Base-by-base conservation (phyloP, 768 basidiomycete species). In the Glaciozyma martinii region DNA sequence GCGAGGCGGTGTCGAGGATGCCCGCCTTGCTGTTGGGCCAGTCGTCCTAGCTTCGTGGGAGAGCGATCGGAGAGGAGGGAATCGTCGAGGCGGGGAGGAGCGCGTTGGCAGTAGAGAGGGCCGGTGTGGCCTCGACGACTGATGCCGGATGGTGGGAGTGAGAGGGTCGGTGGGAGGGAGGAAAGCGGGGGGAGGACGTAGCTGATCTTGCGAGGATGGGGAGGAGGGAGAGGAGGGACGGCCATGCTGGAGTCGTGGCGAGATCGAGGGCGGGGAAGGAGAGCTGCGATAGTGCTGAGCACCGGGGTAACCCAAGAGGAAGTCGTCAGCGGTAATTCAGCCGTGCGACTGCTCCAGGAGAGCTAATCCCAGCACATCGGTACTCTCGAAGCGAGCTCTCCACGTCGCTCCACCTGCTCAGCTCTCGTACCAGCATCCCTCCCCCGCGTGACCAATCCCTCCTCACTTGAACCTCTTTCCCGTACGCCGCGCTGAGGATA, bases 1-100 rank as follows among this genome's bases (percentile, higher is more conserved):
- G 70, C 62, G 40, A 74, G 68, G 1, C 67, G 64, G 25, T 74
- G 68, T 1, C 68, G 58, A 15, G 68, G 68, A 25, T 69, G 68
- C 3, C 55, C 54, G 21, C 58, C 61, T 29, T 54, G 27, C 16
- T 57, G 58, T 21, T 62, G 56, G 0, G 49, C 47, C 32, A 55
- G 62, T 67, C 60, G 59, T 52, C 61, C 3, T 44, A 27, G 7
- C 3, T 58, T 60, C 25, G 57, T 50, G 3, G 21, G 4, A 2
- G 40, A 21, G 25, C 57, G 46, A 15, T 42, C n/a, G 54, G 32
- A 27, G 54, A 37, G 68, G 54, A 44, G 47, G 3, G 59, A 62
- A 56, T 63, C 61, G 27, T n/a, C n/a, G 42, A 16, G 9, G 29
- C n/a, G 46, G 25, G 23, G 56, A 37, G 25, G 52, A 9, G 27